These are phyloP conservation scores for Vigna trinervia DNA, from an alignment of 306 rosid genomes.

Conservation along the genomic window DNA sequence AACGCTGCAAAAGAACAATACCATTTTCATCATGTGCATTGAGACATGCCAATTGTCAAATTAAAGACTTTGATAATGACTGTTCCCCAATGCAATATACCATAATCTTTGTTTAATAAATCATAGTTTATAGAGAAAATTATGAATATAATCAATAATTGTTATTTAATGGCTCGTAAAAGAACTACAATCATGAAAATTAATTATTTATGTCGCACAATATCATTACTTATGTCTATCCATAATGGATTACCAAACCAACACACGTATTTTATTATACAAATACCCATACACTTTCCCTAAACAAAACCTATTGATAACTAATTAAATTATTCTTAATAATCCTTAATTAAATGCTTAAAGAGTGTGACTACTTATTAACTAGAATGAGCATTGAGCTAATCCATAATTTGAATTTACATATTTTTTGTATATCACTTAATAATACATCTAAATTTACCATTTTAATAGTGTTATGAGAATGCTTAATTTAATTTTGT, in stretches of 20 bases:
- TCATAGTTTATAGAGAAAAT: background rate
- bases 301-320: no score
- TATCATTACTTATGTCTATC: no score
- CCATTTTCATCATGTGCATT: background rate
- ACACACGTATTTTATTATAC: no score
- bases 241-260: no score
- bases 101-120: background rate
- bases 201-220: no score
- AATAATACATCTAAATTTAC: background rate
- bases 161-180: background rate
- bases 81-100: background rate
- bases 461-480: no score
- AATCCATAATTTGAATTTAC: background rate
- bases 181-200: no score
- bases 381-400: background rate
- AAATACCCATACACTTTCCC: no score
- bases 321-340: no score
- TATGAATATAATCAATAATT: background rate
- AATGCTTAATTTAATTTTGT: no score
- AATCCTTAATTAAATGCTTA: no score
- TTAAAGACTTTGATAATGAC: slow-evolving; percentile 17
- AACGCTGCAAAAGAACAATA: background rate
- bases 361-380: no score
- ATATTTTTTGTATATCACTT: background rate
- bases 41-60: background rate